These are phyloP conservation scores for Begonia fuchsioides DNA, from an alignment of 306 rosid genomes.

Conservation along the genomic window DNA sequence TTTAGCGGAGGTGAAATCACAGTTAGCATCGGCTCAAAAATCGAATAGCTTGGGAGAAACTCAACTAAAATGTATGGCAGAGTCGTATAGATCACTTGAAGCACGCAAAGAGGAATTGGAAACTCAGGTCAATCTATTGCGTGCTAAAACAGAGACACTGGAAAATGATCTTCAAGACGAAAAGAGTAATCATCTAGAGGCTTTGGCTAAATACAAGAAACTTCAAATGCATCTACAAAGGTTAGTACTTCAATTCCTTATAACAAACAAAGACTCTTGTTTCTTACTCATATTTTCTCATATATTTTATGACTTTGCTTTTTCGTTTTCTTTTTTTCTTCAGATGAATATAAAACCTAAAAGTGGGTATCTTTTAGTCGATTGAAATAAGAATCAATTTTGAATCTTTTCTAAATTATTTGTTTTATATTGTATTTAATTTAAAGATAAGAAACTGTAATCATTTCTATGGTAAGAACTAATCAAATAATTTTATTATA, in stretches of 20 bases:
- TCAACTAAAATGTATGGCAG: slow-evolving; percentile 97
- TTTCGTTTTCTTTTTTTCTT: too few relatives aligned
- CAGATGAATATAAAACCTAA: too few relatives aligned
- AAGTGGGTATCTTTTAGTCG: too few relatives aligned
- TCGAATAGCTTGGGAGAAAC: slow-evolving; percentile 89
- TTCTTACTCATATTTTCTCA: too few relatives aligned
- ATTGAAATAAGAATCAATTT: too few relatives aligned
- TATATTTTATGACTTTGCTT: too few relatives aligned
- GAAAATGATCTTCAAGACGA: slow-evolving; percentile 73
- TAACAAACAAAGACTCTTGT: too few relatives aligned
- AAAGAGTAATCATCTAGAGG: slow-evolving; percentile 51
- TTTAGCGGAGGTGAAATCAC: slow-evolving; percentile 67
- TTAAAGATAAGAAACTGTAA: too few relatives aligned
- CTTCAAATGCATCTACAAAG: slow-evolving; percentile 70
- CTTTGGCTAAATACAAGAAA: slow-evolving; percentile 49
- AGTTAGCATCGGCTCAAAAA: slow-evolving; percentile 55
- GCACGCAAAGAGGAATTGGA: slow-evolving; percentile 56
- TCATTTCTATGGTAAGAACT: too few relatives aligned
- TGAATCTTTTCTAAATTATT: too few relatives aligned
- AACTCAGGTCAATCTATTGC: slow-evolving; percentile 48
- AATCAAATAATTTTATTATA: too few relatives aligned
- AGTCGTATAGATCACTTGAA: slow-evolving; percentile 88
- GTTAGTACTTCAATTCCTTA: slow-evolving; percentile 18
- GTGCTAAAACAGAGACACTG: slow-evolving; percentile 39
- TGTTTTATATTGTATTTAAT: too few relatives aligned